Percentiles rank a stretch among this genome's conserved stretches.
These are phyloP conservation scores for Vitellaria paradoxa DNA, from an alignment of 179 eudicot genomes.

Conservation along the genomic window DNA sequence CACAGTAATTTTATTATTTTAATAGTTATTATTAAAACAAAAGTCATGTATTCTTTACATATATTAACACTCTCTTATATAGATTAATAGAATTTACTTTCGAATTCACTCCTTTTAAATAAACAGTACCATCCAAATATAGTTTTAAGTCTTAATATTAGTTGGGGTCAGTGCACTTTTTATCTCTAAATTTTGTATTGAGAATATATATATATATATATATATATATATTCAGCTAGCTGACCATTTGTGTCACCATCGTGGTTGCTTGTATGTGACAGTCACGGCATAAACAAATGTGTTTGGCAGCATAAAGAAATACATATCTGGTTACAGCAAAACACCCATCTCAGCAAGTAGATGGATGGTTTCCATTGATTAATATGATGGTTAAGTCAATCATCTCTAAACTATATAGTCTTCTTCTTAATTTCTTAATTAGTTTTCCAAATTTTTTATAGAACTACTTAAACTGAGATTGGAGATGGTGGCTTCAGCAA, in stretches of 20 bases:
- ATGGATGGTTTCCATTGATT: neutral
- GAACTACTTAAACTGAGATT: neutral
- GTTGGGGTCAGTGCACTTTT: neutral
- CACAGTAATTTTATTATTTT: too few relatives aligned
- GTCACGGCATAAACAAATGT: neutral
- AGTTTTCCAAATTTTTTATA: neutral
- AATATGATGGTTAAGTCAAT: neutral
- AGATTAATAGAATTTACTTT: too few relatives aligned
- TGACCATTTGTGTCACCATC: constrained; percentile 8
- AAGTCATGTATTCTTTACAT: too few relatives aligned
- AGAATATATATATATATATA: neutral
- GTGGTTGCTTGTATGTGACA: constrained; percentile 10
- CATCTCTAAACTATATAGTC: neutral
- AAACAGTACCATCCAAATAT: too few relatives aligned
- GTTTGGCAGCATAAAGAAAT: neutral
- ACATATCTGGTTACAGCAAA: too few relatives aligned
- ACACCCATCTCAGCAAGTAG: neutral
- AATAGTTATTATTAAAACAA: too few relatives aligned
- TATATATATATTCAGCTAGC: too few relatives aligned
- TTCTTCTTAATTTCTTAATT: neutral
- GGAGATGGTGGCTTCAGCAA: neutral
- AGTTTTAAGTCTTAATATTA: too few relatives aligned
- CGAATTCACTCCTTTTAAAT: too few relatives aligned
- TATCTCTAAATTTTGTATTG: neutral
- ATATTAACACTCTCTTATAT: too few relatives aligned